These are phyloP conservation scores for Zygoascus flipseniorum DNA, from an alignment of 805 yeast genomes.

Conservation along the genomic window DNA sequence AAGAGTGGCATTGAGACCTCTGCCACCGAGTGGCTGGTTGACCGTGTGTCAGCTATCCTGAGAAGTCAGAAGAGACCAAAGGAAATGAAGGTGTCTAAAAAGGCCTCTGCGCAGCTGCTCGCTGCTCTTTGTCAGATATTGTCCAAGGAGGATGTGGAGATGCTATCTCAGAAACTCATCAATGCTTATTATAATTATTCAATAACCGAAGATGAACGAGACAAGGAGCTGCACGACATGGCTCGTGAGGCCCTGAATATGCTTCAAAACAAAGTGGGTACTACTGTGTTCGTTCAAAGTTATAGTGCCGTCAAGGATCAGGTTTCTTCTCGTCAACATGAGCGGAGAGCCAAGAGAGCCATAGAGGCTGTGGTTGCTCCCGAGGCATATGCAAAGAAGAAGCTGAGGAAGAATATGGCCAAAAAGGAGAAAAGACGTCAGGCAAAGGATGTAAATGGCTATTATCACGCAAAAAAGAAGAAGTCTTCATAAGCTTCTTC, in stretches of 20 bases:
- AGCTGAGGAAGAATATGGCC: slow-evolving; percentile 65
- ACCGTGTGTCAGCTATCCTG: slow-evolving; percentile 52
- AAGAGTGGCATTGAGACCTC: slow-evolving; percentile 14
- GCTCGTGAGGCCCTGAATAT: slow-evolving; percentile 59
- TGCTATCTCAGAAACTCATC: slow-evolving; percentile 42
- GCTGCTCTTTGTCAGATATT: slow-evolving; percentile 56
- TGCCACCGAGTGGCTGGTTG: slow-evolving; percentile 49
- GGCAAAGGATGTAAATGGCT: slow-evolving; percentile 69
- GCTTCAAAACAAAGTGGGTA: slow-evolving; percentile 62
- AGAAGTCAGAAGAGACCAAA: slow-evolving; percentile 56
- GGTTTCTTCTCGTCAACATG: slow-evolving; percentile 57
- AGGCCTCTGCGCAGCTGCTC: slow-evolving; percentile 56
- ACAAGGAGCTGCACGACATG: slow-evolving; percentile 40
- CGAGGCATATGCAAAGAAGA: slow-evolving; percentile 69
- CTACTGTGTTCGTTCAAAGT: slow-evolving; percentile 53
- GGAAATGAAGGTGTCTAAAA: slow-evolving; percentile 52
- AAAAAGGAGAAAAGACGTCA: slow-evolving; percentile 70
- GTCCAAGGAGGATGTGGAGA: slow-evolving; percentile 33
- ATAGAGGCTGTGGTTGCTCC: slow-evolving; percentile 72
- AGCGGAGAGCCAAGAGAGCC: slow-evolving; percentile 68
- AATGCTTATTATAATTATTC: slow-evolving; percentile 39
- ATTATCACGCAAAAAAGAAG: slow-evolving; percentile 47
- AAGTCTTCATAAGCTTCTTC: not conserved
- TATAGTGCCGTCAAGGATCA: slow-evolving; percentile 56
- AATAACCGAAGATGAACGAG: slow-evolving; percentile 15